Percentiles rank a stretch among this genome's conserved stretches.
phyloP scores from a whole-genome alignment of 768 basidiomycete genomes.

The Basidioascus undulatus region DNA sequence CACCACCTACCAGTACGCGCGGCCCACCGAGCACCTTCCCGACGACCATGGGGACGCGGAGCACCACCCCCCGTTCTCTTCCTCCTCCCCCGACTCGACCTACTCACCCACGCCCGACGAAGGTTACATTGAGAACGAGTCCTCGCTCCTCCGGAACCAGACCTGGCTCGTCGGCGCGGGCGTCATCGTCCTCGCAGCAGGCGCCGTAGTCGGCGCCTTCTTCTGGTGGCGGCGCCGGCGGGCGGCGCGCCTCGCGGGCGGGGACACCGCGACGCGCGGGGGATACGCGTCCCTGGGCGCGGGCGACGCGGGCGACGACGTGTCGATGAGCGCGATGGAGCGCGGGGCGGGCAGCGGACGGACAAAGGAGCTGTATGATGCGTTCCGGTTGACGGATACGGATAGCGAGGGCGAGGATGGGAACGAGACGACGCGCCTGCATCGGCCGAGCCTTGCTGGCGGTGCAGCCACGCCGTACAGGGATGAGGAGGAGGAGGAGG shows the following conservation, averaged over 20 bases:
- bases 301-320: conserved; percentile 36
- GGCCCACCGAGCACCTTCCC: conserved; percentile 70
- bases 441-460: no score
- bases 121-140: conserved; percentile 19
- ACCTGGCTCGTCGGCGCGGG: conserved; percentile 78
- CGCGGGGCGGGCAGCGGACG: conserved; percentile 18
- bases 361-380: conserved; percentile 83
- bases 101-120: conserved; percentile 40
- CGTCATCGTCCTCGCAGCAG: conserved; percentile 55
- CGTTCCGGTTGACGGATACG: conserved; percentile 60
- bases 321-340: conserved; percentile 51
- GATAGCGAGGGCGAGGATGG: conserved; percentile 44
- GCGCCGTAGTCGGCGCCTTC: conserved; percentile 40
- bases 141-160: conserved; percentile 39
- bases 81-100: conserved; percentile 1
- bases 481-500: conserved; percentile 14
- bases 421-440: no score
- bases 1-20: conserved; percentile 38
- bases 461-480: conserved; percentile 8
- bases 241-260: conserved; percentile 21
- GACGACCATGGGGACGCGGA: conserved; percentile 65
- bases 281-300: conserved; percentile 15
- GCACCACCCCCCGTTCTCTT: conserved; percentile 29
- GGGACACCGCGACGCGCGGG: conserved; percentile 26
- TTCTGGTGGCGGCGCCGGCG: conserved; percentile 44